Base-by-base conservation (phyloP, 352 stramenopile species). In the Phytophthora vignae region DNA sequence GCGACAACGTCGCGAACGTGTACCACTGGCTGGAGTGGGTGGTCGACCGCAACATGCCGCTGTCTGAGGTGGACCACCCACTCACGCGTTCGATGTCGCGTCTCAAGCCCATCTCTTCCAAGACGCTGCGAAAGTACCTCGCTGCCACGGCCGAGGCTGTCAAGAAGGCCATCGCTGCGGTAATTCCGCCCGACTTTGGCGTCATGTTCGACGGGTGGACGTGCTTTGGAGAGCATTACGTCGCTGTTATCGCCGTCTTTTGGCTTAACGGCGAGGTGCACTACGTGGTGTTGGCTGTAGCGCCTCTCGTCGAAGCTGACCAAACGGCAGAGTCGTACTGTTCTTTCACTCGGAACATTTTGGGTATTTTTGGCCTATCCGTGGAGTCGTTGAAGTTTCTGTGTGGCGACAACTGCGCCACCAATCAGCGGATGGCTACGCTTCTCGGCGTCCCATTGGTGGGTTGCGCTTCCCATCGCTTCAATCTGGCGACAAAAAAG, bases 11-110 rank as follows among this genome's bases (percentile, higher is more conserved):
- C 6, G 21, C 14, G 10, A 40, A 63, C 15, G 31, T 63, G 14
- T 63, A 55, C 44, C 54, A 29, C 29, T 53, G 31, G 59, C 6
- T 66, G 31, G 19, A 17, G 17, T 64, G 42, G 42, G 42, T 59
- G 49, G 50, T 67, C 21, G 50, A 55, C 19, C 31, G 60, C 31
- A 60, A 69, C 53, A 60, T 62, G 52, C 40, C 29, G 19, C 53
- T 65, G 31, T 48, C 38, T 62, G 62, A 63, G 62, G 62, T 63
- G 4, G 54, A 64, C 46, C 12, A 64, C 29, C 55, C 44, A 11
- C 29, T 53, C 27, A 60, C 50, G 4, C n/a, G 46, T 7, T 31
- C 33, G 0, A 60, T 67, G 21, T 60, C 50, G 15, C 22, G 17
- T 36, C 42, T 57, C 2, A 64, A 55, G 21, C 29, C 46, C 17